A percentile compares a stretch with the other conserved stretches of the same genome.
phyloP scores from a whole-genome alignment of 140 eudicot species.

The Ambrosia hybrid region DNA sequence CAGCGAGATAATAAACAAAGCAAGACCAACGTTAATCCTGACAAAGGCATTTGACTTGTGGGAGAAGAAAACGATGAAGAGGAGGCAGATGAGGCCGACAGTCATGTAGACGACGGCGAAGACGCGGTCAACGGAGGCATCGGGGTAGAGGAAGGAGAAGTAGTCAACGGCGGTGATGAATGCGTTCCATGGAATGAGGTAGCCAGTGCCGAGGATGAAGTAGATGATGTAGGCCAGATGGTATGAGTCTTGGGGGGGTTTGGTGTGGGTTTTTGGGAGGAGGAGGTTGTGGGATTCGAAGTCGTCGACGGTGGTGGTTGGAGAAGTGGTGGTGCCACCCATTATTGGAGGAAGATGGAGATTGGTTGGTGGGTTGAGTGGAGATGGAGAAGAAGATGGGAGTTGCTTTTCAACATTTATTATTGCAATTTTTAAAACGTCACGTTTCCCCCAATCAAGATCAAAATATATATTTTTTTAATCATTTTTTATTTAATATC shows the following conservation, averaged over 20 bases:
- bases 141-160: conserved; percentile 84
- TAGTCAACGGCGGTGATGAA: conserved; percentile 99
- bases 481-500: no score
- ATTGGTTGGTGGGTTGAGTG: not conserved
- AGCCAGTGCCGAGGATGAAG: conserved; percentile 88
- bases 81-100: conserved; percentile 44
- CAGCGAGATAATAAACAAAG: conserved; percentile 57
- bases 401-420: no score
- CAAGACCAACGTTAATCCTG: conserved; percentile 78
- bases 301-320: conserved; percentile 34
- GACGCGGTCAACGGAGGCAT: conserved; percentile 72
- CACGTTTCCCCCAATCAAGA: not conserved
- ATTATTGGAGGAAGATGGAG: conserved; percentile 28
- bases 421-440: not conserved
- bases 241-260: conserved; percentile 65
- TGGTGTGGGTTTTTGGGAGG: conserved; percentile 28
- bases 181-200: conserved; percentile 95
- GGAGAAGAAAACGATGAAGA: conserved; percentile 49
- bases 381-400: no score
- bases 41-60: conserved; percentile 51
- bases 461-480: no score
- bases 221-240: conserved; percentile 78
- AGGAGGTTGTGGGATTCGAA: conserved; percentile 45
- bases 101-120: conserved; percentile 75
- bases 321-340: conserved; percentile 32